Evolutionary conservation across 1,284 basidiomycete species (phyloP), one percentile per base, ranked within the genome.

Genomic region (Naganishia sp.): DNA sequence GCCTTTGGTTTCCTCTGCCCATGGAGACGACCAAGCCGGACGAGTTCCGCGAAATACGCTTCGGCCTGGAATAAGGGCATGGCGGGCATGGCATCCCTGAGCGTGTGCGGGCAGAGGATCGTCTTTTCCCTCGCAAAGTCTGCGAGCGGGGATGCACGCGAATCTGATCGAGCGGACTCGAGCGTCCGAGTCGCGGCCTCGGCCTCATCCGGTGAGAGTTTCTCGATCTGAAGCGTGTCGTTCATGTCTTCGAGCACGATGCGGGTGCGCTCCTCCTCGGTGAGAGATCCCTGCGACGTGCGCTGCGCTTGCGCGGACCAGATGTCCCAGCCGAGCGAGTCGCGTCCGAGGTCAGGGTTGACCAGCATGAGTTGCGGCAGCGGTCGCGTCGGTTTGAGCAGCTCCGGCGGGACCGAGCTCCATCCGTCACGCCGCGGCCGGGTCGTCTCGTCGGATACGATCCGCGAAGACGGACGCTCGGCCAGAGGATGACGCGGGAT

Each of bases 61-160:
- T 72, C 64, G 31, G 82, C 73, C 71, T 82, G 77, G 77, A 84
- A 84, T 13, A 83, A 70, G 0, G 83, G 83, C 1, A 80, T 81
- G 71, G 77, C 66, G 76, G 60, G 66, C 75, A 75, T 23, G 55
- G 66, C 60, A 67, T 57, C 13, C 76, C 39, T 49, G 44, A 60
- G 31, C 13, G 50, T 21, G 9, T 11, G 2, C 15, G 55, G 23
- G 10, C 46, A 52, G 23, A 61, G 11, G 16, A 45, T 45, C 13
- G 52, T 36, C 28, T 65, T 56, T 25, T 50, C 46, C 31, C 44
- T 50, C 6, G 44, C 2, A 55, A 54, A 53, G 5, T 55, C 50
- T 1, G 2, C 28, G 16, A 33, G 15, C 3, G 15, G 9, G 18
- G 9, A 15, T 49, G 28, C 45, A 21, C 39, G 45, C 6, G 45